Percentiles rank a stretch among this genome's conserved stretches.
Conservation (phyloP, 306 rosid genomes). For the barrel medic (Medicago truncatula) region DNA sequence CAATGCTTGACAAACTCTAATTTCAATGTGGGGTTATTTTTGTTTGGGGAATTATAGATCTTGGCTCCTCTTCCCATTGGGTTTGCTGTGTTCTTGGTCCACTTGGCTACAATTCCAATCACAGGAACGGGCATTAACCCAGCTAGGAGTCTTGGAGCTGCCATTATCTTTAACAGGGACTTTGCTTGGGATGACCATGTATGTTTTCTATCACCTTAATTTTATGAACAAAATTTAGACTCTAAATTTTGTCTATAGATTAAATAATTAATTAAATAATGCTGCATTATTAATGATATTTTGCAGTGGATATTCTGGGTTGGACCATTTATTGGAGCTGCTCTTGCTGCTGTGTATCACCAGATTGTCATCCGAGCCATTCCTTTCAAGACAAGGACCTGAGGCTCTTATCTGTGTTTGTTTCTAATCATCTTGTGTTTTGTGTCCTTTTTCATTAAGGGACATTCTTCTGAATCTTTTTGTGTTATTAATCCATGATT, state of each 20-base stretch:
- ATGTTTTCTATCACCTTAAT: slow-evolving; percentile 20
- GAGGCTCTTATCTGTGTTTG: not conserved
- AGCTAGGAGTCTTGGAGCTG: slow-evolving; percentile 95
- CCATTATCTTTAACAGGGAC: slow-evolving; percentile 74
- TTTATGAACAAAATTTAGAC: not conserved
- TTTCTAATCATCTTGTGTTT: slow-evolving; percentile 21
- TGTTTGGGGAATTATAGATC: slow-evolving; percentile 51
- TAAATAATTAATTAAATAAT: not conserved
- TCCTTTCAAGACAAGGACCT: slow-evolving; percentile 76
- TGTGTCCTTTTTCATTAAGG: slow-evolving; percentile 2
- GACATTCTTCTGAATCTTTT: slow-evolving; percentile 31
- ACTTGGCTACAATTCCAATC: slow-evolving; percentile 93
- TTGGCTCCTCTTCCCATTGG: slow-evolving; percentile 97
- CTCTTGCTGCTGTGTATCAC: slow-evolving; percentile 90
- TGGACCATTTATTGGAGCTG: slow-evolving; percentile 95
- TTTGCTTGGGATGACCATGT: slow-evolving; percentile 85
- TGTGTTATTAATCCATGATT: slow-evolving; percentile 32
- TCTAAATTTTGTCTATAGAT: not conserved
- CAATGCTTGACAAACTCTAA: too few relatives aligned
- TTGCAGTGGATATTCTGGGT: slow-evolving; percentile 96
- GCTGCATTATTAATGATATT: not conserved
- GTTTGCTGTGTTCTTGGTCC: slow-evolving; percentile 93
- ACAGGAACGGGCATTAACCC: slow-evolving; percentile 95
- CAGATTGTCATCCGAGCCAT: slow-evolving; percentile 86
- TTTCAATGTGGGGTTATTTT: not conserved